phyloP scores from a whole-genome alignment of 495 filamentous ascomycete species.

The Rhypophila decipiens region DNA sequence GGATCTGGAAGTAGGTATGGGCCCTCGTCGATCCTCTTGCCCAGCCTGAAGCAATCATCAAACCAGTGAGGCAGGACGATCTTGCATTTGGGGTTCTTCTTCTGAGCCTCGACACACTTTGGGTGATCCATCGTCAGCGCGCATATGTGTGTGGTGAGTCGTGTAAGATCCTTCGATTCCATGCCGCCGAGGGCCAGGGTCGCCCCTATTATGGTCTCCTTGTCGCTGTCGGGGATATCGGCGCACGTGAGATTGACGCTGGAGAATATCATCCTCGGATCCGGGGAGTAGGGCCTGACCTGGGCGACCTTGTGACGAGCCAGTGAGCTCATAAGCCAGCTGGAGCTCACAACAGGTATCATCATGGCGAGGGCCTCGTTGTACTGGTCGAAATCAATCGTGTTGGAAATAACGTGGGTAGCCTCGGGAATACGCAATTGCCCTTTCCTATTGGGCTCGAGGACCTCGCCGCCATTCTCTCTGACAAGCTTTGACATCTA shows the following conservation, averaged over 20 bases:
- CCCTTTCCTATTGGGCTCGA: slow-evolving; percentile 37
- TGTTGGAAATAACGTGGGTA: slow-evolving; percentile 79
- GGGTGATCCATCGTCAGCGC: slow-evolving; percentile 67
- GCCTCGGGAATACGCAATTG: slow-evolving; percentile 50
- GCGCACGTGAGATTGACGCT: not conserved
- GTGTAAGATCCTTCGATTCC: slow-evolving; percentile 62
- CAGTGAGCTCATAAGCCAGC: slow-evolving; percentile 69
- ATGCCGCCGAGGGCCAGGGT: slow-evolving; percentile 84
- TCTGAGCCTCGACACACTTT: slow-evolving; percentile 58
- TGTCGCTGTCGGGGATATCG: slow-evolving; percentile 74
- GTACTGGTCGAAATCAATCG: slow-evolving; percentile 84
- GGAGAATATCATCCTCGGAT: slow-evolving; percentile 49
- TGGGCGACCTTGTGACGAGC: slow-evolving; percentile 64
- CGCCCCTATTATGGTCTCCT: slow-evolving; percentile 86
- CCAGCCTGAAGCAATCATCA: slow-evolving; percentile 90
- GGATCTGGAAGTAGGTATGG: slow-evolving; percentile 88
- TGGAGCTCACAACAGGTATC: slow-evolving; percentile 76
- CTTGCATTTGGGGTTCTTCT: slow-evolving; percentile 62
- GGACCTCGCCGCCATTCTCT: slow-evolving; percentile 49
- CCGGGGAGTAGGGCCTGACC: slow-evolving; percentile 78
- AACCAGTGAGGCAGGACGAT: slow-evolving; percentile 98
- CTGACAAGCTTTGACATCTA: slow-evolving; percentile 42
- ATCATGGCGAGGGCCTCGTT: slow-evolving; percentile 59
- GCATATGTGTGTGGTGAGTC: slow-evolving; percentile 79
- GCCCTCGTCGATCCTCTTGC: slow-evolving; percentile 75